phyloP scores from a whole-genome alignment of 2,329 filamentous ascomycete genomes.

The Clonostachys rhizophaga region DNA sequence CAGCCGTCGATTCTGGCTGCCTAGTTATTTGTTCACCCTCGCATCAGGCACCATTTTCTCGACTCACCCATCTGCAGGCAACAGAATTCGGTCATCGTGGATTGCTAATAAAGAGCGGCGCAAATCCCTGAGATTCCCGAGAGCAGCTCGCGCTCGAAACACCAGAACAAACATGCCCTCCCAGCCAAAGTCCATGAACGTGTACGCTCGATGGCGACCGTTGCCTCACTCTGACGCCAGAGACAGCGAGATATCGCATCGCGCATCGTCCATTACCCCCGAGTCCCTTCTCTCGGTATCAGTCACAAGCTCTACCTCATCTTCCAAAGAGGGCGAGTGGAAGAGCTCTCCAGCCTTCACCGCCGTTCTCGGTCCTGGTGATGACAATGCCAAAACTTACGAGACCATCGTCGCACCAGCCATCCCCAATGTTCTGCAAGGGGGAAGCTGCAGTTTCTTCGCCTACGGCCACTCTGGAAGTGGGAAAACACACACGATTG shows the following conservation, averaged over 20 bases:
- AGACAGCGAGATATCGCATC: neutral
- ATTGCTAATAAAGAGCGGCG: no score
- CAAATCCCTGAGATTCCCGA: no score
- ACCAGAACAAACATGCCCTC: no score
- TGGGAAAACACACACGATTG: slow-evolving; percentile 39
- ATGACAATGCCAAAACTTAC: slow-evolving; percentile 14
- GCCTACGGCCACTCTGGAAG: slow-evolving; percentile 44
- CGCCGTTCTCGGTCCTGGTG: slow-evolving; percentile 14
- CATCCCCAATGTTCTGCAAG: slow-evolving; percentile 22
- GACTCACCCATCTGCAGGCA: no score
- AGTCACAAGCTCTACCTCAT: neutral
- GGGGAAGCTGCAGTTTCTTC: slow-evolving; percentile 34
- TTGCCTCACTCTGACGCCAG: neutral
- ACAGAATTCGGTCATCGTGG: no score
- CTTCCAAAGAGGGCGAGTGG: slow-evolving; percentile 5
- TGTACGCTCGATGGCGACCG: slow-evolving; percentile 3
- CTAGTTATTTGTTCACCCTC: no score
- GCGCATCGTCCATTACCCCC: neutral
- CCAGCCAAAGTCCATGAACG: neutral
- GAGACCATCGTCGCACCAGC: slow-evolving; percentile 21
- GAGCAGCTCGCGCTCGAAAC: no score
- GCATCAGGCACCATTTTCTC: no score
- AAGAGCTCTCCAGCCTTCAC: slow-evolving; percentile 12
- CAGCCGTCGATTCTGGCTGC: no score
- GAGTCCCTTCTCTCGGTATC: neutral